These are phyloP conservation scores for Podila minutissima DNA, from an alignment of 192 early-diverging fungal species.

Conservation along the genomic window DNA sequence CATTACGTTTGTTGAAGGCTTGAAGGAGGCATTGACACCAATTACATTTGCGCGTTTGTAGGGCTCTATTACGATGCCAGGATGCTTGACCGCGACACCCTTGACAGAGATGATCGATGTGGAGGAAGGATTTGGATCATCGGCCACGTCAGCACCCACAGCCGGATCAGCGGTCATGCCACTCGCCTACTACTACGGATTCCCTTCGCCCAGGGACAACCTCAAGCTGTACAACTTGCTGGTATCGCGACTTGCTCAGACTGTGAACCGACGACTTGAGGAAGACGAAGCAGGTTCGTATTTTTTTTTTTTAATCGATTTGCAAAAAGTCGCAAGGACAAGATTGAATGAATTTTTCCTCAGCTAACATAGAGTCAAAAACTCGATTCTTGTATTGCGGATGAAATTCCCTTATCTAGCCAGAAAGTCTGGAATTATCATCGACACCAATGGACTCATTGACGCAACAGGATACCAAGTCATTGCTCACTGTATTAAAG, in stretches of 20 bases:
- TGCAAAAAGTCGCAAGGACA: not conserved
- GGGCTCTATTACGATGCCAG: constrained; percentile 88
- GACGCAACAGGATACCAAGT: constrained; percentile 81
- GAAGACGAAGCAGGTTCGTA: constrained; percentile 65
- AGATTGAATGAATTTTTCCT: not conserved
- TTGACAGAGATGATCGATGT: constrained; percentile 83
- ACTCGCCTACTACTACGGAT: constrained; percentile 92
- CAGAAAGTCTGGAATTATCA: constrained; percentile 78
- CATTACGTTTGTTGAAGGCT: not conserved
- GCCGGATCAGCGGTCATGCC: constrained; percentile 77
- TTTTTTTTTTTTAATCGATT: not conserved
- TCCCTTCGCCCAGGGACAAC: constrained; percentile 79
- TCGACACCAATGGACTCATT: constrained; percentile 87
- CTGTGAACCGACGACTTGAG: constrained; percentile 71
- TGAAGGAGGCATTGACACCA: not conserved
- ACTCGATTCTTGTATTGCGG: not conserved
- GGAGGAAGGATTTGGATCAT: constrained; percentile 83
- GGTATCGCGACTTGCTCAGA: constrained; percentile 65
- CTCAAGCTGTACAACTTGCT: constrained; percentile 81
- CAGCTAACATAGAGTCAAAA: not conserved
- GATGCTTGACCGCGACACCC: constrained; percentile 82
- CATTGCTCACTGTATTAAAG: constrained; percentile 76
- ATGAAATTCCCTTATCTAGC: constrained; percentile 46
- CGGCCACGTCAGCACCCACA: constrained; percentile 71
- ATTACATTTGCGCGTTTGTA: constrained; percentile 15